A percentile compares a stretch with the other conserved stretches of the same genome.
Conservation (phyloP, 768 basidiomycete genomes). For the Suillus discolor region DNA sequence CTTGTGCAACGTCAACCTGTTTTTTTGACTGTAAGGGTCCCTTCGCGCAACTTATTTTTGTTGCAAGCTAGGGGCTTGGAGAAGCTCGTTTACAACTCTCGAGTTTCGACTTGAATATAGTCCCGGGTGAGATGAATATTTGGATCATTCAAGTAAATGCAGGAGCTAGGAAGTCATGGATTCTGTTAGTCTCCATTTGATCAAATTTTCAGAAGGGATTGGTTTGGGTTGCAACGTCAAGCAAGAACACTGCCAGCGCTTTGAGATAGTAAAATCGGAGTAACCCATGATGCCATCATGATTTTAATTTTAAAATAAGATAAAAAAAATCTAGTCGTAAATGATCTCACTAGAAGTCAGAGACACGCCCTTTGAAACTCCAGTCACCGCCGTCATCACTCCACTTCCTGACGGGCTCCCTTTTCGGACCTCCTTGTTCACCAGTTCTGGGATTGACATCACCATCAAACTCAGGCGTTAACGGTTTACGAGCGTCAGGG, state of each 20-base stretch:
- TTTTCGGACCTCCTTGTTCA: conserved; percentile 85
- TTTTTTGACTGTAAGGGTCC: background rate
- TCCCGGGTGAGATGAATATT: background rate
- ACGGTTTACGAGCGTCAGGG: conserved; percentile 65
- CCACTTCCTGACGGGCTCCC: conserved; percentile 74
- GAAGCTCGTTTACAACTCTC: background rate
- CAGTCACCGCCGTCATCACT: conserved; percentile 69
- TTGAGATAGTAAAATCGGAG: background rate
- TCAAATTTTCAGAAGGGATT: background rate
- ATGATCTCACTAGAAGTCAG: conserved; percentile 62
- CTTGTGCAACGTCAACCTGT: background rate
- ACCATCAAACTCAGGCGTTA: conserved; percentile 75
- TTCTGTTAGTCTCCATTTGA: background rate
- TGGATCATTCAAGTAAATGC: background rate
- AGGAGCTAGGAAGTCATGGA: background rate
- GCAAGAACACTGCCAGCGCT: background rate
- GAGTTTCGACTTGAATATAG: background rate
- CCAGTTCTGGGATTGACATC: conserved; percentile 82
- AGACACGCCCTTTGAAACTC: conserved; percentile 89
- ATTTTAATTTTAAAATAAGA: background rate
- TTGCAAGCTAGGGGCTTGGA: background rate
- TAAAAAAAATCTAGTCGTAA: background rate
- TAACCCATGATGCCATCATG: background rate
- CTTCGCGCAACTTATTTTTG: background rate
- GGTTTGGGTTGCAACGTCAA: background rate